These are phyloP conservation scores for Carpinus fangiana DNA, from an alignment of 306 rosid genomes.

Conservation along the genomic window DNA sequence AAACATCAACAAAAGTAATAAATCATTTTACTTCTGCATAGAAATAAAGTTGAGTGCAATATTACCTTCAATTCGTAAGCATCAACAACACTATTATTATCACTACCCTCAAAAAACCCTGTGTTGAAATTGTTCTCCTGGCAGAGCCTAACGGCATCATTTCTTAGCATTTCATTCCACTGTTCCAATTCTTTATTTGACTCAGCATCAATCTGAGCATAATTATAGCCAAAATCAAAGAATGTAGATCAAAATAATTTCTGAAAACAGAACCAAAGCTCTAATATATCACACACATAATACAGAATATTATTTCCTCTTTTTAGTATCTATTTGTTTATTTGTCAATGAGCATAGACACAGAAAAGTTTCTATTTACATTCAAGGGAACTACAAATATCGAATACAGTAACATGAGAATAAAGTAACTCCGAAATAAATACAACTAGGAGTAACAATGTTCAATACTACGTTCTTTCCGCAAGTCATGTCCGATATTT, in stretches of 20 bases:
- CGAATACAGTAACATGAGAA: background rate
- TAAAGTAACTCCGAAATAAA: background rate
- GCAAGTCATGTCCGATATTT: background rate
- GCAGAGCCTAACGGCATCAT: constrained; percentile 79
- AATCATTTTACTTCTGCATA: constrained; percentile 6
- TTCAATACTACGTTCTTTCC: background rate
- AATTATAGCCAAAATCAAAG: constrained; percentile 15
- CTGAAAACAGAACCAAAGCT: background rate
- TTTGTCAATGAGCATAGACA: background rate
- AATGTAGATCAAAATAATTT: background rate
- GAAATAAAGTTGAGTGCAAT: constrained; percentile 6
- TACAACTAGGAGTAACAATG: background rate
- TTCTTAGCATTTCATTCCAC: constrained; percentile 97
- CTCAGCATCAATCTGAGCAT: constrained; percentile 80
- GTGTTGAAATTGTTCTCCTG: constrained; percentile 87
- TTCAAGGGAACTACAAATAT: background rate
- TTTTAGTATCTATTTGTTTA: background rate
- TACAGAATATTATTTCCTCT: background rate
- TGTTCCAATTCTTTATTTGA: constrained; percentile 86
- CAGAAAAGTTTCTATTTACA: background rate
- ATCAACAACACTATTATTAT: constrained; percentile 72
- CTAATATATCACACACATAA: background rate
- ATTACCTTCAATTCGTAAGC: constrained; percentile 92
- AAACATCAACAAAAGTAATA: constrained; percentile 3
- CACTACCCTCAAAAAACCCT: constrained; percentile 95